Conservation (phyloP, 441 rosid species). For the Melastoma candidum region DNA sequence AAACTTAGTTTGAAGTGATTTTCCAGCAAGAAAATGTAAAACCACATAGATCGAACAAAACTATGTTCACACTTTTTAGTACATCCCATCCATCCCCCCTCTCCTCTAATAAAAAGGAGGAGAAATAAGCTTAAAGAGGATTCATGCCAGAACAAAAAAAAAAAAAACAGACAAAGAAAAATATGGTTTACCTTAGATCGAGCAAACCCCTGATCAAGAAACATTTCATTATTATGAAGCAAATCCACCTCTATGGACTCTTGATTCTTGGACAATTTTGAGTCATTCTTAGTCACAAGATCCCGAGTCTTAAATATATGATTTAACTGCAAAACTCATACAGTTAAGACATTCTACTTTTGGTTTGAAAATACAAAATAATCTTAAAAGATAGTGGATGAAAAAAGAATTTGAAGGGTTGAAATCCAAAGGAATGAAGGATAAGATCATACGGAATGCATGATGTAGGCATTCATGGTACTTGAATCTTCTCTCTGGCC, state of each 20-base stretch:
- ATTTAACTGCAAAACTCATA: slow-evolving; percentile 59
- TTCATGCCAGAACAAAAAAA: not conserved
- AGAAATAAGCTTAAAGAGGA: not conserved
- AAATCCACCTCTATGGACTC: slow-evolving; percentile 37
- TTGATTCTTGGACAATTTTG: slow-evolving; percentile 55
- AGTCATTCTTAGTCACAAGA: slow-evolving; percentile 69
- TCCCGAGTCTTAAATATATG: slow-evolving; percentile 70
- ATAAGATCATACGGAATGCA: slow-evolving; percentile 65
- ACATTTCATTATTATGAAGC: slow-evolving; percentile 35
- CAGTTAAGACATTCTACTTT: slow-evolving; percentile 18
- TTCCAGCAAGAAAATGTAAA: too few relatives aligned
- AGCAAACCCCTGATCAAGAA: slow-evolving; percentile 89
- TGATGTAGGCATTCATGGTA: slow-evolving; percentile 67
- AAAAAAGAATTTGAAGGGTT: not conserved
- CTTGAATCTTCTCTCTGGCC: slow-evolving; percentile 74
- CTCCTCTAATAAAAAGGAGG: too few relatives aligned
- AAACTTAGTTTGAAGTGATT: too few relatives aligned
- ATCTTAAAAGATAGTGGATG: not conserved
- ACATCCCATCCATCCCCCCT: too few relatives aligned
- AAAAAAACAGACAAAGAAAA: slow-evolving; percentile 8
- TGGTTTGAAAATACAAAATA: slow-evolving; percentile 8
- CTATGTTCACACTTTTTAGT: too few relatives aligned
- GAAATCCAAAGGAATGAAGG: not conserved
- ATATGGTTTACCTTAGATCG: slow-evolving; percentile 77
- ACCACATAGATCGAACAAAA: too few relatives aligned